Base-by-base conservation (phyloP, 1,284 basidiomycete genomes). In the Trametes hirsuta region DNA sequence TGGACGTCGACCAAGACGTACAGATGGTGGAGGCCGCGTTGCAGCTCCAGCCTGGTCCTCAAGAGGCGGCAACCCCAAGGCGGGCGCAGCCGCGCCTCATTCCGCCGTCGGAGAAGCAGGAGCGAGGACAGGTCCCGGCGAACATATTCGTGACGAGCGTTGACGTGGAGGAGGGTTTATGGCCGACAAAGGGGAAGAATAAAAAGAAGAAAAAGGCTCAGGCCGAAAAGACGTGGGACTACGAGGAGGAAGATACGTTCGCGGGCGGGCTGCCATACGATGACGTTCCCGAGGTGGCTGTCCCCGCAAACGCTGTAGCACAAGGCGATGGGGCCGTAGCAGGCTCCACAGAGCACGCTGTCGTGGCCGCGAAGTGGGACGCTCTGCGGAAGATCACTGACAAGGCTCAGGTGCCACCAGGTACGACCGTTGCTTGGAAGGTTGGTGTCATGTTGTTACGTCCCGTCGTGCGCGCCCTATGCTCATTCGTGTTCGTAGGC, bases 141-240 rank as follows among this genome's bases (percentile, higher is more conserved):
- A 85, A 86, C 58, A 75, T 90, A 70, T 84, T 90, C 62, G 84
- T 90, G 35, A 89, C 86, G 6, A 85, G 81, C 62, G 77, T 89
- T 4, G 86, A 89, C 66, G 86, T 89, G 10, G 87, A 88, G 68
- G 80, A 78, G 37, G 82, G 78, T 2, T 39, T 71, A 62, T 68
- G 68, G 61, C 46, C 59, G 8, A 53, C 55, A 46, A 62, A 60
- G 51, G 59, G 59, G 39, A 74, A 74, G 56, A 56, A 58, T n/a
- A 55, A 50, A 53, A 63, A 61, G 37, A 61, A 61, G 46, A 61
- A 56, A 44, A 61, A 58, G 36, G 22, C 10, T 14, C 47, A 30
- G 25, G 42, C 6, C 4, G 49, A 65, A 22, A 53, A 50, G 40
- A 4, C 41, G 22, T 50, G 37, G 52, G 53, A 56, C 10, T 21